These are phyloP conservation scores for Ganoderma meredithae DNA, from an alignment of 1,284 basidiomycete genomes.

Conservation along the genomic window DNA sequence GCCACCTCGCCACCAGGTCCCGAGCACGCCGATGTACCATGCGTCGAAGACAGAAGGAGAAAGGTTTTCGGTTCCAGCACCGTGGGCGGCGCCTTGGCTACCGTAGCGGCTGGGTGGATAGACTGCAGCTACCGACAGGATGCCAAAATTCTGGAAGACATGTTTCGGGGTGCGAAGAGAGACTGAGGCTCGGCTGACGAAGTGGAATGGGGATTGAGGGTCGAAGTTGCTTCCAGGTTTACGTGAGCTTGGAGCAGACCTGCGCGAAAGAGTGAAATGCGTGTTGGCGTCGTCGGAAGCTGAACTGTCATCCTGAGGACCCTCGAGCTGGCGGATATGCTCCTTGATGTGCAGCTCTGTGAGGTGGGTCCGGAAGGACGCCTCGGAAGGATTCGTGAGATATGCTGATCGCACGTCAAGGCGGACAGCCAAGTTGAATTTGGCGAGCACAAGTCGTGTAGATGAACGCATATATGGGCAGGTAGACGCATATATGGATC, in stretches of 20 bases:
- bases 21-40: conserved; percentile 90
- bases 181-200: conserved; percentile 90
- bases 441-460: conserved; percentile 9
- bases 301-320: conserved; percentile 56
- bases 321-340: conserved; percentile 87
- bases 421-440: conserved; percentile 11
- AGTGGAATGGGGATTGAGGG: conserved; percentile 75
- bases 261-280: conserved; percentile 46
- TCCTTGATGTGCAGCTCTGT: conserved; percentile 96
- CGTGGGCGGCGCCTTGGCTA: conserved; percentile 36
- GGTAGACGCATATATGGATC: background rate
- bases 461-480: too few species aligned
- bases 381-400: conserved; percentile 92
- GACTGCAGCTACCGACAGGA: conserved; percentile 88
- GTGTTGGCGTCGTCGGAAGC: conserved; percentile 44
- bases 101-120: conserved; percentile 52
- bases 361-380: conserved; percentile 91
- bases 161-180: conserved; percentile 95
- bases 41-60: conserved; percentile 71
- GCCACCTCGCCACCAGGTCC: conserved; percentile 87
- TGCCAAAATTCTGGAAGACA: conserved; percentile 82
- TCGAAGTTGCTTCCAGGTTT: conserved; percentile 38
- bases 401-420: conserved; percentile 68
- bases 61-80: conserved; percentile 43
- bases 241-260: conserved; percentile 39